phyloP scores from a whole-genome alignment of 1,284 basidiomycete species.

The Austroboletus novae-zelandiae region DNA sequence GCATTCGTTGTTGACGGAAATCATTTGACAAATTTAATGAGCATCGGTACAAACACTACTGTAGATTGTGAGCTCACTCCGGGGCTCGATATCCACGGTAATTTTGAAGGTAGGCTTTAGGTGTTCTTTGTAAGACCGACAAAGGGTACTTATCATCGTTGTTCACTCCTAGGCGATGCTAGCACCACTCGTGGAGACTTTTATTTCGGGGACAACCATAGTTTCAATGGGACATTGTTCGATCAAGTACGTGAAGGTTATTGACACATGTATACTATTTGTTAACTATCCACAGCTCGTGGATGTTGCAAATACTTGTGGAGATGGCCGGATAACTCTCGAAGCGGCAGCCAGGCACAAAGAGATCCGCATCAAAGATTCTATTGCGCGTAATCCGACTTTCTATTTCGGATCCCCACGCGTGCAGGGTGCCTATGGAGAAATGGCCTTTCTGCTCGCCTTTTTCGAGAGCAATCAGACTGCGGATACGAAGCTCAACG shows the following conservation, averaged over 20 bases:
- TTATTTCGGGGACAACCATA: conserved; percentile 28
- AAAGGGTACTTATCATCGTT: background rate
- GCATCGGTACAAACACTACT: conserved; percentile 27
- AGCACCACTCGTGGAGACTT: conserved; percentile 28
- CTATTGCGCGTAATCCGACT: conserved; percentile 27
- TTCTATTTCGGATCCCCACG: conserved; percentile 22
- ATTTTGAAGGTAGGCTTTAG: conserved; percentile 30
- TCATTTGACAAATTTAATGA: conserved; percentile 29
- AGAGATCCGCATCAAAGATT: conserved; percentile 19
- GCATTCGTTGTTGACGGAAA: conserved; percentile 26
- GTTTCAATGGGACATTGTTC: conserved; percentile 30
- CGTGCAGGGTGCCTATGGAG: conserved; percentile 19
- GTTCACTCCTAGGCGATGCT: conserved; percentile 12
- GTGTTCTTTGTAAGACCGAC: background rate
- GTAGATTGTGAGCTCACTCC: conserved; percentile 9
- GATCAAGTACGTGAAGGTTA: conserved; percentile 9
- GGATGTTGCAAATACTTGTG: conserved; percentile 15
- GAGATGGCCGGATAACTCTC: conserved; percentile 17
- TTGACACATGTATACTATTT: background rate
- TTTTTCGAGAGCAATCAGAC: conserved; percentile 31
- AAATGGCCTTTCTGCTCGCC: conserved; percentile 24
- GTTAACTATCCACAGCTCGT: conserved; percentile 13
- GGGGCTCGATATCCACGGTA: conserved; percentile 23
- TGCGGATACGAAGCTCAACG: conserved; percentile 10
- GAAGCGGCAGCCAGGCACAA: conserved; percentile 20